Evolutionary conservation across 106 monocot species (phyloP), one percentile per base, ranked within the genome.

Genomic region (Posidonia australis): DNA sequence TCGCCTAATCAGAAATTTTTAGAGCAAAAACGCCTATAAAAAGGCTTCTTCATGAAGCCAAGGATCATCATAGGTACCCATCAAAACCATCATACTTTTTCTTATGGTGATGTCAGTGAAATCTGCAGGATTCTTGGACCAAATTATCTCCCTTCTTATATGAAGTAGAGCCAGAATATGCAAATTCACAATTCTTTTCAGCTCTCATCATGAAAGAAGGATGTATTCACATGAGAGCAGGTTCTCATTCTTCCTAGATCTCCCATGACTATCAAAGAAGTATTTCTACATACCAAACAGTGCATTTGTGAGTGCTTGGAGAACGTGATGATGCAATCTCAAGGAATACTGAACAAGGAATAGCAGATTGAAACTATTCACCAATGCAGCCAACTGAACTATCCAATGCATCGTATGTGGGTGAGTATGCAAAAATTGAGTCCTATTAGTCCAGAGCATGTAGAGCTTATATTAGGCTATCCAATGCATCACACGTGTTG

Each of bases 141-240:
- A 76, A 78, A 53, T 60, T 90, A 44, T 83, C 86, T 28, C 73
- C 74, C 44, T 90, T 90, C 67, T 49, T 90, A 17, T 83, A 78
- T 71, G 75, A 48, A 19, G 69, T 65, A 10, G 61, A 83, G 49
- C 83, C 83, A 10, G 83, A 90, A 56, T 79, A 74, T 56, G 74
- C 54, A 1, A 78, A 81, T 41, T 32, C 71, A 27, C 71, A 81
- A 58, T 86, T 65, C 30, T 90, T 90, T 62, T 90, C 90, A 13
- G 82, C 86, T 56, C 46, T 90, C 10, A 71, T 66, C 9, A 70
- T 83, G 28, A 90, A 74, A 46, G 86, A 90, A 76, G 90, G 90
- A 5, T 90, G 80, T 47, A 44, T 90, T 64, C 90, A 90, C 76
- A 86, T 3, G 69, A 66, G 9, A 63, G 14, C 41, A 83, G 83